Evolutionary conservation across 768 basidiomycete species (phyloP).

Genomic region (Cystobasidium tubakii): DNA sequence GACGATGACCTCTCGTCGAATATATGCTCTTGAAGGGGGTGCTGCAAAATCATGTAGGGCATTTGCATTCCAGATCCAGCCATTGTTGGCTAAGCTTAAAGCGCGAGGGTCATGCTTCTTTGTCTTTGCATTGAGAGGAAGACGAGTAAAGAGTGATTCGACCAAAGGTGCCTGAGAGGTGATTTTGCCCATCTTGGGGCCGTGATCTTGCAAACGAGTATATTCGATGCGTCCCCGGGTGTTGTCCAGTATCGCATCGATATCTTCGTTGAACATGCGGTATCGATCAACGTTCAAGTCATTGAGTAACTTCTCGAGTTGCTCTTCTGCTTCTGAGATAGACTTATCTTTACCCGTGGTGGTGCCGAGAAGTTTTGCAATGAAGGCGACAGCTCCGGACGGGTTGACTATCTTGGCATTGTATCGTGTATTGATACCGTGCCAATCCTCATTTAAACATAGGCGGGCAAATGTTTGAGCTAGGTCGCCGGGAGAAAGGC

Average conservation of each 20-base stretch:
- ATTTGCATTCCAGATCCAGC: constrained; percentile 97
- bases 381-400: constrained; percentile 64
- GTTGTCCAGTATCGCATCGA: constrained; percentile 64
- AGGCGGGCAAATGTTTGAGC: constrained; percentile 45
- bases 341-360: constrained; percentile 51
- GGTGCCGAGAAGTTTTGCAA: constrained; percentile 61
- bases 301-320: constrained; percentile 73
- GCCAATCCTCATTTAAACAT: constrained; percentile 40
- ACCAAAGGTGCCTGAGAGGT: constrained; percentile 67
- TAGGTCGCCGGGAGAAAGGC: constrained; percentile 60
- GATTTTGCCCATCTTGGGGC: constrained; percentile 77
- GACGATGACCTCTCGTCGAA: constrained; percentile 90
- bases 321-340: constrained; percentile 58
- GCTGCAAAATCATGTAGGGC: constrained; percentile 91
- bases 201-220: constrained; percentile 70
- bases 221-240: constrained; percentile 73
- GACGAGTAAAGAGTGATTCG: constrained; percentile 85
- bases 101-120: constrained; percentile 54
- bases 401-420: constrained; percentile 60
- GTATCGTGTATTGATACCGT: constrained; percentile 54
- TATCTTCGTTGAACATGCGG: constrained; percentile 67
- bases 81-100: constrained; percentile 90
- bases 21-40: constrained; percentile 83
- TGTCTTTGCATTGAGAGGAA: constrained; percentile 54
- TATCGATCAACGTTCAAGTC: constrained; percentile 85